Evolutionary conservation across 1,139 yeast species (phyloP), one percentile per base, ranked within the genome.

Genomic region (Protomyces lactucae-debilis): DNA sequence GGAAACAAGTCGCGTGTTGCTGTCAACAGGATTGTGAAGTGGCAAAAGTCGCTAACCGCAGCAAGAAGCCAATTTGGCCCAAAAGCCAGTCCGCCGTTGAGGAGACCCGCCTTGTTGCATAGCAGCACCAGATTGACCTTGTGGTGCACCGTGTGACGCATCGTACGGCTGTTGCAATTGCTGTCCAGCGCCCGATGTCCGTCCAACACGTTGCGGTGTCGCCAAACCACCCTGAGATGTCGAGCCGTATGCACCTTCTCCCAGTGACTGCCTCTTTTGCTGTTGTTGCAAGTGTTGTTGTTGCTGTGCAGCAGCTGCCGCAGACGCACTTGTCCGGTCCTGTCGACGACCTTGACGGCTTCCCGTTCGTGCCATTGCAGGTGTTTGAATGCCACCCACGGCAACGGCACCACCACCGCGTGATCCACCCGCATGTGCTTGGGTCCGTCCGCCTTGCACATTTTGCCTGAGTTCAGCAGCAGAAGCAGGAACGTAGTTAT

Each of bases 401-500:
- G 48, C 48, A 18, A 18, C 48, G 12, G 48, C 48, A 4, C 5
- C 23, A 10, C 23, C 48, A 43, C 48, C 48, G 12, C 23, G 48
- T 21, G 48, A 16, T 18, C 48, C 48, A 40, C 63, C 45, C 21
- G 45, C 56, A 21, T 59, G 63, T 35, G 63, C 63, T 43, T 59
- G 63, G 2, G 63, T 52, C 12, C 63, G 63, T n/a, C 63, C 63
- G 21, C 63, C 63, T 14, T 21, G 63, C 52, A 59, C 63, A 40
- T 59, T 59, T 23, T 60, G 64, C 23, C 64, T 52, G 25, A 60
- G 48, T 35, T 60, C 64, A 9, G 64, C 64, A 4, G 64, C 64
- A 21, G 64, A 60, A 9, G 59, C 51, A 3, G 64, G 54, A 16
- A 55, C 59, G 18, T 54, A 60, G 32, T 60, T 60, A 55, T 54